Evolutionary conservation across 1,284 basidiomycete genomes (phyloP).

Genomic region (Schizophyllum amplum): DNA sequence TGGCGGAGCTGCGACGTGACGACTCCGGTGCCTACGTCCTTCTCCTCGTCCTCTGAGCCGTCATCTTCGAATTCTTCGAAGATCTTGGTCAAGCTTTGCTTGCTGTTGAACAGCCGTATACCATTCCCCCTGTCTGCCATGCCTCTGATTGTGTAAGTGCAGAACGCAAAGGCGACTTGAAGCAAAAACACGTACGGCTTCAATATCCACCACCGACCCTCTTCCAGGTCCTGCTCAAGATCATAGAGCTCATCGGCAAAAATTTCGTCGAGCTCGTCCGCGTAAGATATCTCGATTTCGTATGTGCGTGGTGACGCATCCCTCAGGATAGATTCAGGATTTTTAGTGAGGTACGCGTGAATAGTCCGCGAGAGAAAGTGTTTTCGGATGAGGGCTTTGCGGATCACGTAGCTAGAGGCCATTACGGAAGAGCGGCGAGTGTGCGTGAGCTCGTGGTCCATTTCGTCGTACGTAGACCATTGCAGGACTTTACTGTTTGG

Average conservation of each 20-base stretch:
- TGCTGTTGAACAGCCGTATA: slow-evolving; percentile 84
- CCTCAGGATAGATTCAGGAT: slow-evolving; percentile 46
- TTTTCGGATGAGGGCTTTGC: slow-evolving; percentile 92
- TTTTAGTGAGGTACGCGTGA: slow-evolving; percentile 69
- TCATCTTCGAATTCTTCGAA: slow-evolving; percentile 81
- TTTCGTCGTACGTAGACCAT: slow-evolving; percentile 78
- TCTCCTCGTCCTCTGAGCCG: slow-evolving; percentile 31
- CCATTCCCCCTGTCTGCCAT: slow-evolving; percentile 97
- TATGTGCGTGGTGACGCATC: slow-evolving; percentile 72
- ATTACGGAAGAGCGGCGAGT: slow-evolving; percentile 41
- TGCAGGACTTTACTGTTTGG: slow-evolving; percentile 40
- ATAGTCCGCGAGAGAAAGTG: slow-evolving; percentile 84
- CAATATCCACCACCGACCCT: slow-evolving; percentile 78
- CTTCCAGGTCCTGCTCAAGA: slow-evolving; percentile 57
- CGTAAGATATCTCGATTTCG: slow-evolving; percentile 85
- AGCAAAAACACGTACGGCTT: slow-evolving; percentile 57
- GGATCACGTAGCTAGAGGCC: slow-evolving; percentile 83
- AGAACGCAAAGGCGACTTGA: neutral
- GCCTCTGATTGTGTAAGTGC: slow-evolving; percentile 33
- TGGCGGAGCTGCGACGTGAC: slow-evolving; percentile 85
- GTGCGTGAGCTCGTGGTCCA: slow-evolving; percentile 70
- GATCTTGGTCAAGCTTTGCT: slow-evolving; percentile 66
- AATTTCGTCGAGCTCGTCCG: slow-evolving; percentile 93
- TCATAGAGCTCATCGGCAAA: slow-evolving; percentile 94
- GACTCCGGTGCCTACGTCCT: slow-evolving; percentile 44